These are phyloP conservation scores for Juncus effusus DNA, from an alignment of 176 grass and related monocot genomes.

Conservation along the genomic window DNA sequence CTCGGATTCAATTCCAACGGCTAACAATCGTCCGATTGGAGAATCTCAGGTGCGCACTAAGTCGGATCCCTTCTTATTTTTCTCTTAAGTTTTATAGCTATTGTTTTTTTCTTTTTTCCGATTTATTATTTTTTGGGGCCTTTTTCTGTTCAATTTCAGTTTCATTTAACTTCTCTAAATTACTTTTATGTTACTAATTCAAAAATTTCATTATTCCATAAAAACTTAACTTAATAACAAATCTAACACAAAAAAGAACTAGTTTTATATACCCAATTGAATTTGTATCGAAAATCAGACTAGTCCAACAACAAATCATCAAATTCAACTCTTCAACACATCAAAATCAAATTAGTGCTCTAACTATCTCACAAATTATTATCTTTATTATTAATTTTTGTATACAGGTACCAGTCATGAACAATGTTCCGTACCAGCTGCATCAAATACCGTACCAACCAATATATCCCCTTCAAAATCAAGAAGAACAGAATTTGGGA, in stretches of 20 bases:
- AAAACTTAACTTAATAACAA: too few relatives aligned
- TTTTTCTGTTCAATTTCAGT: too few relatives aligned
- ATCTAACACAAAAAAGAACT: too few relatives aligned
- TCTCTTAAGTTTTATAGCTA: not conserved
- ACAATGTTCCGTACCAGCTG: slow-evolving; percentile 27
- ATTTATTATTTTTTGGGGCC: not conserved
- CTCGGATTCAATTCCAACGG: not conserved
- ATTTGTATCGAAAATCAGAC: slow-evolving; percentile 4
- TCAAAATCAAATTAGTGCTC: not conserved
- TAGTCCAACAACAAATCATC: not conserved
- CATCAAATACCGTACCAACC: slow-evolving; percentile 35
- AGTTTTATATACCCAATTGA: too few relatives aligned
- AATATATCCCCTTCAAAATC: slow-evolving; percentile 36
- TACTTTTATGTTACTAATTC: too few relatives aligned
- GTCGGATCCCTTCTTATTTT: not conserved
- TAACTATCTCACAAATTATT: not conserved
- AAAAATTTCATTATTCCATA: too few relatives aligned
- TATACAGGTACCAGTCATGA: slow-evolving; percentile 1
- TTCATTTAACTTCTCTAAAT: too few relatives aligned
- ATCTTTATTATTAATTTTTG: not conserved
- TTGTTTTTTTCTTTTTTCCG: not conserved
- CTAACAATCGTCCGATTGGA: not conserved
- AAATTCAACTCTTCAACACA: not conserved
- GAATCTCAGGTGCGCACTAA: slow-evolving; percentile 15
- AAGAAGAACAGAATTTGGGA: slow-evolving; percentile 46